Evolutionary conservation across 2,329 filamentous ascomycete genomes (phyloP).

Genomic region (Aspergillus bombycis): DNA sequence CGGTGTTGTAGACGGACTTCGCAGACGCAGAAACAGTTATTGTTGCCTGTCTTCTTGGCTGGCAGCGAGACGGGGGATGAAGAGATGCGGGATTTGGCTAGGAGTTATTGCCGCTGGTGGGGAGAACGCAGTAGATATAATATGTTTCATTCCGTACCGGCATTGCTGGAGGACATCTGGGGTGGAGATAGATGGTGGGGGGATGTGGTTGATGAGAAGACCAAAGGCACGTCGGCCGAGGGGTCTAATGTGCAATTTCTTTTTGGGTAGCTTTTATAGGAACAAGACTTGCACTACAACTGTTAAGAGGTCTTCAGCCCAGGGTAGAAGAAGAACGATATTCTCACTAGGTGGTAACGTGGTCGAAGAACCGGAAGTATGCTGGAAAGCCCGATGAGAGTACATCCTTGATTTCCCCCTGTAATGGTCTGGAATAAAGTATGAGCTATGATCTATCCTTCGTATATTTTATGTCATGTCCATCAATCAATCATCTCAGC

Average conservation of each 20-base stretch:
- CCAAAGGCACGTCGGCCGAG: not conserved
- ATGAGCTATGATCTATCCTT: not conserved
- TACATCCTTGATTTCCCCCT: too few relatives aligned
- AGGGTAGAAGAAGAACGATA: not conserved
- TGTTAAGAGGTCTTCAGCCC: not conserved
- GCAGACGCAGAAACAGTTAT: not conserved
- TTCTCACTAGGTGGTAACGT: not conserved
- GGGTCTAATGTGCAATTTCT: not conserved
- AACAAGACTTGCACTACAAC: not conserved
- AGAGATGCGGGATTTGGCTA: constrained; percentile 26
- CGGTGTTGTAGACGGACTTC: not conserved
- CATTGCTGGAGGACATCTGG: constrained; percentile 28
- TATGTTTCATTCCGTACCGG: constrained; percentile 31
- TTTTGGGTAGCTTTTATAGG: not conserved
- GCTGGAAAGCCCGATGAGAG: not conserved
- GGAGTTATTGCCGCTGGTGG: constrained; percentile 38
- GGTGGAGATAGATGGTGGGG: constrained; percentile 21
- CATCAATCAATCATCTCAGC: not conserved
- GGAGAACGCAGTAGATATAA: constrained; percentile 33
- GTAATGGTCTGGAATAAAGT: too few relatives aligned
- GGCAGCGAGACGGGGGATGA: constrained; percentile 30
- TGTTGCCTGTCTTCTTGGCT: constrained; percentile 34
- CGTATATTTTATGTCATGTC: not conserved
- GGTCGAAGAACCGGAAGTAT: not conserved
- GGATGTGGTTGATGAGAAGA: constrained; percentile 21